Conservation (phyloP, 768 basidiomycete species). For the Xerocomellus amylosporus region DNA sequence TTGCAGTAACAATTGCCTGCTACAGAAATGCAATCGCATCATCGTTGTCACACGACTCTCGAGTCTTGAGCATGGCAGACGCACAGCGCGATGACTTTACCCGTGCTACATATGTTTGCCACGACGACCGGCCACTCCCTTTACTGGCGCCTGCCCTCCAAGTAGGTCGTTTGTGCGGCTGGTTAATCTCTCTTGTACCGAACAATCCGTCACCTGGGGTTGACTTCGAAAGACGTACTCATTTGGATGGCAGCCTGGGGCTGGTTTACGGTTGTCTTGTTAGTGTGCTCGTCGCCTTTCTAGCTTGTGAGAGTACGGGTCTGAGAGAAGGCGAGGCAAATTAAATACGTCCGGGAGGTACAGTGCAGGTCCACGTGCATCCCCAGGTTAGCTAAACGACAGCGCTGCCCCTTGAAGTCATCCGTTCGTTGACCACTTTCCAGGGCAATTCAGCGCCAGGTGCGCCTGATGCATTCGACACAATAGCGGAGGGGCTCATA, state of each 20-base stretch:
- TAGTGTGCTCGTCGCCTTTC: slow-evolving; percentile 29
- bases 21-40: not conserved
- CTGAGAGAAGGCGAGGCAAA: not conserved
- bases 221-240: slow-evolving; percentile 43
- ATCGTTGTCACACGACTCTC: not conserved
- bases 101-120: not conserved
- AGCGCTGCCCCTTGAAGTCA: slow-evolving; percentile 2
- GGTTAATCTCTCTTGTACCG: not conserved
- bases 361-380: slow-evolving; percentile 13
- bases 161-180: not conserved
- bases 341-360: slow-evolving; percentile 15
- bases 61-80: not conserved
- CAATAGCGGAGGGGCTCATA: too few relatives aligned
- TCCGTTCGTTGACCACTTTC: too few relatives aligned
- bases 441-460: too few relatives aligned
- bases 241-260: slow-evolving; percentile 60
- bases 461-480: too few relatives aligned
- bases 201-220: not conserved
- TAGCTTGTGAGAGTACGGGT: slow-evolving; percentile 25
- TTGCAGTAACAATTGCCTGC: not conserved
- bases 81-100: not conserved
- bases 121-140: not conserved
- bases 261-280: slow-evolving; percentile 44
- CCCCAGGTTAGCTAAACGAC: not conserved
- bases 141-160: not conserved